Conservation (phyloP, 73 alveolate species). For the Paramecium biaurelia region DNA sequence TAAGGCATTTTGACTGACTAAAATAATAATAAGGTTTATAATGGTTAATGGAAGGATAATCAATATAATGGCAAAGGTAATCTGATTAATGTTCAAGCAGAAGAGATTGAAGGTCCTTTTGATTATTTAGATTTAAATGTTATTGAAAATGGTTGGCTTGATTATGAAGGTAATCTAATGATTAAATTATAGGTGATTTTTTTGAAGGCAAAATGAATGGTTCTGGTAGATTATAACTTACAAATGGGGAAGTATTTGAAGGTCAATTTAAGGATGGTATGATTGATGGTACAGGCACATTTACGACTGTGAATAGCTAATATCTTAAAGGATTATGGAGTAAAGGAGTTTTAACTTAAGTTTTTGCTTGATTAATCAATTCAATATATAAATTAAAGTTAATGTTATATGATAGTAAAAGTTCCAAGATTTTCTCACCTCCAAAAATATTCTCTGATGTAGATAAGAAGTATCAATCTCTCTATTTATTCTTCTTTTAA, state of each 20-base stretch:
- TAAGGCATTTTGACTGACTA: conserved; percentile 6
- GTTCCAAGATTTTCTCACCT: background rate
- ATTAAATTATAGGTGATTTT: background rate
- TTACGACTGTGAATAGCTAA: background rate
- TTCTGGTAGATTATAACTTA: background rate
- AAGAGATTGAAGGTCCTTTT: background rate
- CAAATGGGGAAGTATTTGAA: conserved; percentile 30
- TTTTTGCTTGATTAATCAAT: background rate
- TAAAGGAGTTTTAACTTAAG: background rate
- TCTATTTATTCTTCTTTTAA: background rate
- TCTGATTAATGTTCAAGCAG: background rate
- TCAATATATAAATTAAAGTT: background rate
- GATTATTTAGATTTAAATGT: conserved; percentile 13
- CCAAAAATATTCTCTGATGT: background rate
- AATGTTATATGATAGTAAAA: background rate
- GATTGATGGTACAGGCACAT: conserved; percentile 9
- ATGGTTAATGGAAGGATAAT: conserved; percentile 29
- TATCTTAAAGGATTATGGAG: background rate
- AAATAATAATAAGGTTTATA: background rate
- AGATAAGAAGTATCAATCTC: background rate
- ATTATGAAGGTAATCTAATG: background rate
- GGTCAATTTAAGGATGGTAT: conserved; percentile 18
- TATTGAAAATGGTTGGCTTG: conserved; percentile 34
- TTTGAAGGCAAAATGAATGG: conserved; percentile 34
- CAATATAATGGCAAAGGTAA: conserved; percentile 41